Evolutionary conservation across 2,329 filamentous ascomycete species (phyloP).

Genomic region (Nigrospora oryzae): DNA sequence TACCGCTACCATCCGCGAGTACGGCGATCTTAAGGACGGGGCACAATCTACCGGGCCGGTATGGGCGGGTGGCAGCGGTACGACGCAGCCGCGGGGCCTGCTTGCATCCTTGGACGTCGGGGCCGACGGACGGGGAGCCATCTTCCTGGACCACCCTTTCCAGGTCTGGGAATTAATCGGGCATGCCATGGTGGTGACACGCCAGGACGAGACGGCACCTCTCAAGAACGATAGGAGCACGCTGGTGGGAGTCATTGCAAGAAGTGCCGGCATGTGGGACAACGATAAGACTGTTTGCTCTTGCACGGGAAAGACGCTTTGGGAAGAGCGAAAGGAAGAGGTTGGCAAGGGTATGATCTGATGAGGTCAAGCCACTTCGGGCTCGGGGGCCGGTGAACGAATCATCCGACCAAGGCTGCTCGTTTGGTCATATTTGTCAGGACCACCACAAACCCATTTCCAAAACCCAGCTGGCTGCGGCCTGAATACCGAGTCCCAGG

Average conservation of each 20-base stretch:
- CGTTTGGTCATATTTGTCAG: too few relatives aligned
- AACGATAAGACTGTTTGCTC: slow-evolving; percentile 98
- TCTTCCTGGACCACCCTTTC: slow-evolving; percentile 74
- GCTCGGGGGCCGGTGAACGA: background rate
- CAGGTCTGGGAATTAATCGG: slow-evolving; percentile 96
- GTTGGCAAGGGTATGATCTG: slow-evolving; percentile 83
- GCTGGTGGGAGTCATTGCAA: slow-evolving; percentile 84
- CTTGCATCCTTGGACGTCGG: slow-evolving; percentile 73
- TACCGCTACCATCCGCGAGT: slow-evolving; percentile 74
- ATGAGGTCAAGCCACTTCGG: slow-evolving; percentile 16
- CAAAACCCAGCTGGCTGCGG: too few relatives aligned
- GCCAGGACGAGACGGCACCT: slow-evolving; percentile 48
- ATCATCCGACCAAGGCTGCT: too few relatives aligned
- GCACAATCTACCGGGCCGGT: slow-evolving; percentile 76
- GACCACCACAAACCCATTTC: too few relatives aligned
- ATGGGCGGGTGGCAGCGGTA: slow-evolving; percentile 50
- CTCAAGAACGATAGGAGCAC: slow-evolving; percentile 75
- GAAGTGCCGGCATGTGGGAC: slow-evolving; percentile 97
- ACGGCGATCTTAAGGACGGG: slow-evolving; percentile 78
- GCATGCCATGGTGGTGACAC: slow-evolving; percentile 79
- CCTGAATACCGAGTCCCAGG: too few relatives aligned
- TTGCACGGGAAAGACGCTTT: slow-evolving; percentile 94
- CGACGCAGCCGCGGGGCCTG: slow-evolving; percentile 36
- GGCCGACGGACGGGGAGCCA: slow-evolving; percentile 64
- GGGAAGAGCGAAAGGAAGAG: slow-evolving; percentile 92